Base-by-base conservation (phyloP, 1,284 basidiomycete genomes). In the Apiotrichum brassicae region DNA sequence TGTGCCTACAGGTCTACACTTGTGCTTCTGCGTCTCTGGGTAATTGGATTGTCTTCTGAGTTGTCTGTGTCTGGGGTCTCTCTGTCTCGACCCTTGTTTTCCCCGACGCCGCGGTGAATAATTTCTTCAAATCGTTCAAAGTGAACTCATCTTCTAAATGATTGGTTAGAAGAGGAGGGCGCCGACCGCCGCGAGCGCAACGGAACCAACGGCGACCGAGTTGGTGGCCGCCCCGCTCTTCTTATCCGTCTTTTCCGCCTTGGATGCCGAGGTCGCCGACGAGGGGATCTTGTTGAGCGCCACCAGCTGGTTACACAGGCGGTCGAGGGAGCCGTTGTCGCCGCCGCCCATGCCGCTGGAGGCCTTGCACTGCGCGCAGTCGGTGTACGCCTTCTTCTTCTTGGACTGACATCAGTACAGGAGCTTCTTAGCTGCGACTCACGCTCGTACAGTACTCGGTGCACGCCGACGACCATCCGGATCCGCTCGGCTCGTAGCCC, bases 361-460 rank as follows among this genome's bases (percentile, higher is more conserved):
- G 16, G 32, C 14, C 22, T 35, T 40, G 38, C 46, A 48, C 24
- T 28, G 3, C n/a, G 39, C 35, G 46, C 46, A 48, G n/a, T 26
- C 32, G 24, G 23, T 48, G 39, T 42, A 48, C 18, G 32, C 37
- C 39, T 35, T 32, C 24, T 24, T 26, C 24, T 48, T 41, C n/a
- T n/a, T n/a, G n/a, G n/a, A n/a, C n/a, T n/a, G n/a, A n/a, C n/a
- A n/a, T n/a, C n/a, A n/a, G n/a, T n/a, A n/a, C n/a, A n/a, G n/a
- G n/a, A n/a, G n/a, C n/a, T n/a, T n/a, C n/a, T n/a, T n/a, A 4
- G 9, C 4, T 26, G 24, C 8, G 11, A 47, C 46, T 48, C 46
- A 48, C 46, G 32, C 34, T 34, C 16, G 46, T 48, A 39, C 46
- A 48, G 46, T 41, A 48, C 32, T 33, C 33, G 24, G 39, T 48